Conservation (phyloP, 2,329 filamentous ascomycete genomes). For the Clathrospora elynae region DNA sequence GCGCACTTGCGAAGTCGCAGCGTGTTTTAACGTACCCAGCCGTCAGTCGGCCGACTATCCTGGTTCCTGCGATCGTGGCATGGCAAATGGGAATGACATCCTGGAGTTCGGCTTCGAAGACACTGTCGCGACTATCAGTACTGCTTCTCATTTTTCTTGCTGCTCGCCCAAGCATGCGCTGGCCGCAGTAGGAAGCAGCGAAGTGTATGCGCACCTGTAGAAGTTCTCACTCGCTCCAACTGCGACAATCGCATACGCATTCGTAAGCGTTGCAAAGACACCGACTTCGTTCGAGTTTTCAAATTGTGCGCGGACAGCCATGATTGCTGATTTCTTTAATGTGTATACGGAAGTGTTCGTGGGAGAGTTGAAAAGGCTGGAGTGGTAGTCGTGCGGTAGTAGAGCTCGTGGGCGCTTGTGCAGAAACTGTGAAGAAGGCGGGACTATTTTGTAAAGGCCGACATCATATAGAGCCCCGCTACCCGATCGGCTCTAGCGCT, state of each 20-base stretch:
- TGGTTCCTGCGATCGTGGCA: slow-evolving; percentile 93
- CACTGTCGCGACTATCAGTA: slow-evolving; percentile 56
- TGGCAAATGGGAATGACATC: slow-evolving; percentile 97
- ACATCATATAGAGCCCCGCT: slow-evolving; percentile 34
- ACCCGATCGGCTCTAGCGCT: slow-evolving; percentile 19
- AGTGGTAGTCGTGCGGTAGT: slow-evolving; percentile 2
- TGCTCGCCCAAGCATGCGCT: slow-evolving; percentile 1
- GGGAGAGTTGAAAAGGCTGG: background rate
- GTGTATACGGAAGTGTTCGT: slow-evolving; percentile 1
- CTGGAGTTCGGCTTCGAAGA: slow-evolving; percentile 97
- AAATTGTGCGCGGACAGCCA: slow-evolving; percentile 67
- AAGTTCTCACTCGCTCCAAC: slow-evolving; percentile 98
- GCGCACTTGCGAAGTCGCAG: too few relatives aligned
- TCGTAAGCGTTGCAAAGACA: slow-evolving; percentile 95
- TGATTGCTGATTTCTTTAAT: slow-evolving; percentile 37
- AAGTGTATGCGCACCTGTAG: slow-evolving; percentile 68
- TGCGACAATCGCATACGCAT: slow-evolving; percentile 93
- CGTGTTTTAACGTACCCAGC: slow-evolving; percentile 68
- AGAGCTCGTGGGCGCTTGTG: slow-evolving; percentile 19
- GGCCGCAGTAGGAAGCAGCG: background rate
- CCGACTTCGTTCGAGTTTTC: slow-evolving; percentile 95
- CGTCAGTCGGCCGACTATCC: slow-evolving; percentile 94
- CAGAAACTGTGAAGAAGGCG: slow-evolving; percentile 32
- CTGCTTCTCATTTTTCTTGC: background rate
- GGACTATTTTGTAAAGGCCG: slow-evolving; percentile 32